Conservation (phyloP, 805 yeast species). For the Wickerhamomyces kurtzmanii region DNA sequence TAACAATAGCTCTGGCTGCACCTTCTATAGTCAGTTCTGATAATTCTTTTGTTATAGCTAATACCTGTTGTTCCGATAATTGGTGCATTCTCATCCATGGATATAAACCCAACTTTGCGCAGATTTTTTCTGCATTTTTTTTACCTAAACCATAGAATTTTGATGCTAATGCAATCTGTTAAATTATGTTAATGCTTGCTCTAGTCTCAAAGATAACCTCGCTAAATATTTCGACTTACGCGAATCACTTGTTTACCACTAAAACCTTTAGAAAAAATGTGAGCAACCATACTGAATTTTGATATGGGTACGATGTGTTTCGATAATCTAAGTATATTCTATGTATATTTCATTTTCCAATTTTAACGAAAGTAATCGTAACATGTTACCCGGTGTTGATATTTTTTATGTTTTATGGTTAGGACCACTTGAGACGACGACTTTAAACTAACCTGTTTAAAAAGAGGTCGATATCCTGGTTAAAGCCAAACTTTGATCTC, state of each 20-base stretch:
- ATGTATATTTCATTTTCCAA: too few relatives aligned
- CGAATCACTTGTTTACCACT: slow-evolving; percentile 27
- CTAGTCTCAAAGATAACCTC: not conserved
- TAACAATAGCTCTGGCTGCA: slow-evolving; percentile 60
- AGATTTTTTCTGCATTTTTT: slow-evolving; percentile 59
- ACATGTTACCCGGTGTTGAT: too few relatives aligned
- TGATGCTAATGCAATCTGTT: slow-evolving; percentile 61
- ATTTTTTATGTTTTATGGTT: too few relatives aligned
- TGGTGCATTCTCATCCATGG: slow-evolving; percentile 95
- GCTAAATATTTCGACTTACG: too few relatives aligned
- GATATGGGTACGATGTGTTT: too few relatives aligned
- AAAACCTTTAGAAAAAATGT: slow-evolving; percentile 40
- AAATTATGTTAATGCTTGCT: slow-evolving; percentile 1
- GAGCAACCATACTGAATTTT: slow-evolving; percentile 43
- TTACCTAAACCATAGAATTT: slow-evolving; percentile 85
- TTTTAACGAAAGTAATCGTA: too few relatives aligned
- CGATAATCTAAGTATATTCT: too few relatives aligned
- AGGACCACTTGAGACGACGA: too few relatives aligned
- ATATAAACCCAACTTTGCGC: slow-evolving; percentile 84
- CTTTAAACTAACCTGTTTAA: too few relatives aligned
- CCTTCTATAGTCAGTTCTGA: slow-evolving; percentile 79
- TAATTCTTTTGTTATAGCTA: slow-evolving; percentile 81
- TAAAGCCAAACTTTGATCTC: too few relatives aligned
- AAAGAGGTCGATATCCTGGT: too few relatives aligned
- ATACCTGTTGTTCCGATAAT: slow-evolving; percentile 75